Evolutionary conservation across 352 stramenopile species (phyloP), one percentile per base, ranked within the genome.

Genomic region (Phytopythium kandeliae): DNA sequence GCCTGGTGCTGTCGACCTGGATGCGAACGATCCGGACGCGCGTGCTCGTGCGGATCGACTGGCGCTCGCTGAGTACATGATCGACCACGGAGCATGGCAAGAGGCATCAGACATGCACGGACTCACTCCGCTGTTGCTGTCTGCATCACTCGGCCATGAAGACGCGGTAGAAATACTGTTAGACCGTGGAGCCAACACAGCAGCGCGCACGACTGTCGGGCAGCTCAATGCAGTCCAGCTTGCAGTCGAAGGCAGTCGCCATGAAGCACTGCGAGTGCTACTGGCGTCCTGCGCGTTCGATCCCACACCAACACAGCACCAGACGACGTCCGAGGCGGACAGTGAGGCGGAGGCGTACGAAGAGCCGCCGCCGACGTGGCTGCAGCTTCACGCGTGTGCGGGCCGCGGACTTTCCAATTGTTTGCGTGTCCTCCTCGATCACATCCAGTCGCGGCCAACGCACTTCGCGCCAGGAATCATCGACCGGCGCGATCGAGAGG

Each of bases 11-110:
- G 22, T 31, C 52, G 25, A 47, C 2, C 21, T 38, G 22, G 51
- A 63, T 5, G 34, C 36, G 2, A 54, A 46, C 35, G 47, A 63
- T 24, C 28, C 58, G 3, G 48, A n/a, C 43, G 26, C 33, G 30
- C 62, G 56, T 28, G 55, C 26, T 15, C 58, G 58, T 25, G 45
- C 66, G 1, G 71, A 86, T 6, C 72, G 78, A 15, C 57, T 90
- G 4, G 69, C 63, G 4, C 42, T 92, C 11, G 71, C 63, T 1
- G 72, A 71, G 25, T 95, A 95, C 40, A 88, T 95, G 80, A 88
- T 95, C n/a, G 71, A 89, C 44, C 81, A 95, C 44, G 83, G 79
- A 3, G 84, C 78, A 9, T 91, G 81, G 81, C 78, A 89, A 33
- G 80, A 92, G 75, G 72, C 75, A 11, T 47, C 68, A 0, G 84